Conservation (phyloP, 805 yeast species). For the Candida vartiovaarae region DNA sequence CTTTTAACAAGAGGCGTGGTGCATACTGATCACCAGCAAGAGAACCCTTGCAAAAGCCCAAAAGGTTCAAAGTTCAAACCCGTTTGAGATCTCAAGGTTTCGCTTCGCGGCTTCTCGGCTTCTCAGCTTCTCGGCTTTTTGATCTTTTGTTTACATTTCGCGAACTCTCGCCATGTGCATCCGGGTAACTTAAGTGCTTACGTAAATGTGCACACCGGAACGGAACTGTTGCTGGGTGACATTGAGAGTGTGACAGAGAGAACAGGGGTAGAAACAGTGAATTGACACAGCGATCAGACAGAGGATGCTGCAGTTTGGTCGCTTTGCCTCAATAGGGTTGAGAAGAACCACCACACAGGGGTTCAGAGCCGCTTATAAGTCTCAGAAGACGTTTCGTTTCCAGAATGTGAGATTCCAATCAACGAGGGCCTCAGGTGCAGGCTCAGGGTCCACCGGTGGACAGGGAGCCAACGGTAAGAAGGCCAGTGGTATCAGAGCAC, state of each 20-base stretch:
- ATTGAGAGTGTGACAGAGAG: no score
- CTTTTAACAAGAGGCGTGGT: no score
- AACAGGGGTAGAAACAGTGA: no score
- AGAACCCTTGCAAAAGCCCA: no score
- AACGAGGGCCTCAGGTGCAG: constrained; percentile 2
- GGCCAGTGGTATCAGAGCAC: constrained; percentile 39
- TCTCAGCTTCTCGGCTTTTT: no score
- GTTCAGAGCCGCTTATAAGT: background rate
- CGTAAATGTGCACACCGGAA: background rate
- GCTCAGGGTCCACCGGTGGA: background rate
- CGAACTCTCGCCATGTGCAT: background rate
- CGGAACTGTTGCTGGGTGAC: background rate
- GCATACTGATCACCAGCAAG: no score
- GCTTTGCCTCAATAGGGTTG: background rate
- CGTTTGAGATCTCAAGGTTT: no score
- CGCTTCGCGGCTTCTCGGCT: no score
- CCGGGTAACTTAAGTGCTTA: background rate
- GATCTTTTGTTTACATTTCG: no score
- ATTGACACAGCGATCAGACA: no score
- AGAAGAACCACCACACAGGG: background rate
- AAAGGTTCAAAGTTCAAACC: no score
- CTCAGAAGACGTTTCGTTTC: background rate
- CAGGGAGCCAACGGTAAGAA: constrained; percentile 8
- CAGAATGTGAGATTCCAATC: constrained; percentile 10
- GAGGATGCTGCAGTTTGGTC: background rate